These are phyloP conservation scores for Hamigera avellanea DNA, from an alignment of 495 filamentous ascomycete species.

Conservation along the genomic window DNA sequence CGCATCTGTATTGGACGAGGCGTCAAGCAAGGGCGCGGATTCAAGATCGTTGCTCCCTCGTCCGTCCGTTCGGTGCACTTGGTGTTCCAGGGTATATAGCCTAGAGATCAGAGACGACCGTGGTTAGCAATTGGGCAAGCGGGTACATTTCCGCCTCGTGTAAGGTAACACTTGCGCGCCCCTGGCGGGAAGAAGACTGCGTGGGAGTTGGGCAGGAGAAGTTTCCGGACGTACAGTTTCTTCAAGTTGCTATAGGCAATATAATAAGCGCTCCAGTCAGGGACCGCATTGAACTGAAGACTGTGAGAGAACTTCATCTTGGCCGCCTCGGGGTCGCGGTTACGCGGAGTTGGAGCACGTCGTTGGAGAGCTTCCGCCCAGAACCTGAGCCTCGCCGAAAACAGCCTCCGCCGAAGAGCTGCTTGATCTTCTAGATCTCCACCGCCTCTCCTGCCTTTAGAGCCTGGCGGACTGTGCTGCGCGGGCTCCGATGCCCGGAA, in stretches of 20 bases:
- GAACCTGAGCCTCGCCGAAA: slow-evolving; percentile 14
- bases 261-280: slow-evolving; percentile 96
- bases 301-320: slow-evolving; percentile 99
- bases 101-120: slow-evolving; percentile 27
- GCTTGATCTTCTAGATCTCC: not conserved
- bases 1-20: slow-evolving; percentile 53
- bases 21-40: slow-evolving; percentile 67
- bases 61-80: slow-evolving; percentile 42
- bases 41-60: slow-evolving; percentile 53
- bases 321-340: slow-evolving; percentile 38
- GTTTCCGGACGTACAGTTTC: slow-evolving; percentile 68
- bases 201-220: not conserved
- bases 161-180: slow-evolving; percentile 15
- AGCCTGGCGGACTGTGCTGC: not conserved
- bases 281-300: slow-evolving; percentile 98
- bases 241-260: slow-evolving; percentile 97
- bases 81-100: slow-evolving; percentile 87
- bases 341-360: slow-evolving; percentile 11
- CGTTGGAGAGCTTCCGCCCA: slow-evolving; percentile 30
- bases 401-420: not conserved
- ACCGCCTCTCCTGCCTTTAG: not conserved
- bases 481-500: not conserved
- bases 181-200: not conserved
- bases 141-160: slow-evolving; percentile 6
- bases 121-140: not conserved